Percentiles rank a stretch among this genome's conserved stretches.
Evolutionary conservation across 192 early-diverging fungal species (phyloP).

Genomic region (Pilaira anomala): DNA sequence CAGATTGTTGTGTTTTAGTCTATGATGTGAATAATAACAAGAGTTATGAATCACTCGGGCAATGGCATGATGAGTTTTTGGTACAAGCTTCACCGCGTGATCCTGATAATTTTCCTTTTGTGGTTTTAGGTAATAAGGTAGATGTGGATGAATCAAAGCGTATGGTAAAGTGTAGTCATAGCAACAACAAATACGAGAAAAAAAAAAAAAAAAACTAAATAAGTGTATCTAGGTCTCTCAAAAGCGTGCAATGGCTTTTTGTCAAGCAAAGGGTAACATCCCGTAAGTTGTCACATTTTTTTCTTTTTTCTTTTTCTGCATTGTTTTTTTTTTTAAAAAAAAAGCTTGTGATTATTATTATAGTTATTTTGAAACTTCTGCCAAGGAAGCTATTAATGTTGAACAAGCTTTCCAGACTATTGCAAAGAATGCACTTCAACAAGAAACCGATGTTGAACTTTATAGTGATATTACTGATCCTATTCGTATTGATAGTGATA

Average conservation of each 20-base stretch:
- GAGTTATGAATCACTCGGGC: conserved; percentile 92
- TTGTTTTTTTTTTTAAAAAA: too few relatives aligned
- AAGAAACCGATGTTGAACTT: conserved; percentile 86
- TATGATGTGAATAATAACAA: conserved; percentile 96
- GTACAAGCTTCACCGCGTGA: conserved; percentile 91
- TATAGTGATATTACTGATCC: conserved; percentile 85
- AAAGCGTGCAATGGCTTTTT: conserved; percentile 95
- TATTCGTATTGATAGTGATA: conserved; percentile 83
- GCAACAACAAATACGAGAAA: too few relatives aligned
- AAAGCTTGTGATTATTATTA: too few relatives aligned
- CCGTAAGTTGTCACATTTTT: conserved; percentile 40
- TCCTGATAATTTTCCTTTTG: conserved; percentile 98
- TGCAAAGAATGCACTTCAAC: conserved; percentile 91
- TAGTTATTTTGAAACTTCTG: conserved; percentile 87
- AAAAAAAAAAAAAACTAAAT: neutral
- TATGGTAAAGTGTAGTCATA: conserved; percentile 70
- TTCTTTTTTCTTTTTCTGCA: too few relatives aligned
- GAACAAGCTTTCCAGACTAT: conserved; percentile 96
- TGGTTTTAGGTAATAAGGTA: conserved; percentile 99
- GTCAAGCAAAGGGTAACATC: conserved; percentile 92
- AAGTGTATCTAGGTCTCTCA: conserved; percentile 73
- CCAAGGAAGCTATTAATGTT: conserved; percentile 98
- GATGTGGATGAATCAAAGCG: conserved; percentile 93
- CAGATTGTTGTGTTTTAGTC: conserved; percentile 97
- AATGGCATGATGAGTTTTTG: conserved; percentile 98